Evolutionary conservation across 768 basidiomycete species (phyloP), one percentile per base, ranked within the genome.

Genomic region (Kwoniella sp.): DNA sequence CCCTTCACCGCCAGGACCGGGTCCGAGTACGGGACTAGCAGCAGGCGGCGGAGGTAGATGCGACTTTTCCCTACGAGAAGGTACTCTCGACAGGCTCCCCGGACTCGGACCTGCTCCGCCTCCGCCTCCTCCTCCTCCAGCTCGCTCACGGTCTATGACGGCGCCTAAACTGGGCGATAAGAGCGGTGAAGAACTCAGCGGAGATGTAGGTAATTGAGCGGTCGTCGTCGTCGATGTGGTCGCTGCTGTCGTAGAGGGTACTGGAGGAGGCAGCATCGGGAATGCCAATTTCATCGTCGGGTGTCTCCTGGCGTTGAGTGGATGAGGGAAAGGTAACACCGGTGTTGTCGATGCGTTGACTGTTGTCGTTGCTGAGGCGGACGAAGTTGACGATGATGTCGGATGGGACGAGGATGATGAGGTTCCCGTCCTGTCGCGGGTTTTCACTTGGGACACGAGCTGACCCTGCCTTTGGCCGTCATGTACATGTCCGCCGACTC

Each of bases 231-330:
- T 23, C 17, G 59, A 23, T 4, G 67, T 28, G 0, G 56, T 3
- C 28, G 13, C n/a, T 9, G n/a, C 22, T 4, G 56, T 17, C 17
- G 58, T 28, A 4, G 52, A 12, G 25, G 58, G 48, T 26, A 63
- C 7, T 15, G 22, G 52, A 15, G 64, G 52, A 41, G 68, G 58
- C 8, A 57, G n/a, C 1, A 65, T 8, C 17, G 75, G 75, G 56
- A 72, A 76, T 1, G 60, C 62, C 23, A 77, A 41, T 57, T 59
- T 53, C 75, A 77, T 77, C 8, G 68, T 77, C 13, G 75, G 75
- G 60, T 77, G 75, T 63, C 60, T 62, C 8, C 75, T 55, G 4
- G 66, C 37, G 9, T 61, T 37, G 12, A 73, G 45, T 0, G 75
- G 75, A 65, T 77, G 73, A 5, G 75, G 69, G 64, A 77, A 71